Base-by-base conservation (phyloP, 805 yeast species). In the Deakozyma indianensis region DNA sequence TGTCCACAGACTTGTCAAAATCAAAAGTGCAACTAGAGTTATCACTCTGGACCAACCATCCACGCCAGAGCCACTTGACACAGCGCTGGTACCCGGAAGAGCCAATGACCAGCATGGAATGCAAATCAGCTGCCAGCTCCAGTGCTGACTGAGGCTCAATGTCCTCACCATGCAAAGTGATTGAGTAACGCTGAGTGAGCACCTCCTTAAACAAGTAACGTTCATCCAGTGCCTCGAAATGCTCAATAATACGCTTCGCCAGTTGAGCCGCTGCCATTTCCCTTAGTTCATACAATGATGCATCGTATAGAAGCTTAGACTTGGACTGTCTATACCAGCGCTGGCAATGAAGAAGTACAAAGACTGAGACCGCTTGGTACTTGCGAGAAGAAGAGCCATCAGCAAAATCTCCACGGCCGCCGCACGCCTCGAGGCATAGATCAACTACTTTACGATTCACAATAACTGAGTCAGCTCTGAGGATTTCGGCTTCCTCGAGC, bases 51-150 rank as follows among this genome's bases (percentile, higher is more conserved):
- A 83, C 71, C 50, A 86, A 83, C 94, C 95, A 84, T 23, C 96
- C 96, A 47, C 88, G 68, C 96, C 96, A 86, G 43, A 86, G 62
- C 94, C 95, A 86, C 52, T 80, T 77, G 55, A 85, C 72, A 64
- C 95, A 84, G 45, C 94, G 66, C 61, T 86, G 95, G 60, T 77
- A 86, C 0, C 95, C 95, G 5, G 80, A 66, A 0, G 94, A 76
- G 1, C 86, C 79, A 53, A 87, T 83, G 16, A 85, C 79, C 21
- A 72, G 70, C 5, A 88, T 78, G 9, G 83, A 74, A 53, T 86
- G 95, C 74, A 78, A 75, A 57, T 86, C 95, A 23, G 83, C 86
- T 0, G 95, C 94, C 55, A 85, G 61, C 58, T 86, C 96, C 50
- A 86, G 64, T 0, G 87, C 94, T 61, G 75, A 80, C n/a, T 71